Base-by-base conservation (phyloP, 2,329 filamentous ascomycete species). In the Thermoascus crustaceus region DNA sequence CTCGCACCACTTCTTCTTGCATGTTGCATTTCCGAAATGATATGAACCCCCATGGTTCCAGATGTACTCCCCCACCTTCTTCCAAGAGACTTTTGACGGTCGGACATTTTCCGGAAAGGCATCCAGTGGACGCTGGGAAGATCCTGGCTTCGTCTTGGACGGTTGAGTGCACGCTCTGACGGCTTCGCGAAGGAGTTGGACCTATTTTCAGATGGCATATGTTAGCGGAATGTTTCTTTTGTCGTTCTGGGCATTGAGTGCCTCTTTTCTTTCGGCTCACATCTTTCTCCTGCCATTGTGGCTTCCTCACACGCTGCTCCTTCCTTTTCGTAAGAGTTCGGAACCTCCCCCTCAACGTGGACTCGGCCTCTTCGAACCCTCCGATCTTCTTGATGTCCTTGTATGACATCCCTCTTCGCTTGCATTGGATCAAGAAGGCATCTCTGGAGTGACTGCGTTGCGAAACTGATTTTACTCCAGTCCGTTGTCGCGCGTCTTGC, bases 1-100 rank as follows among this genome's bases (percentile, higher is more conserved):
- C 50, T 76, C 68, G 10, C 63, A 54, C 69, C 73, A 80, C 58
- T 76, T 78, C 58, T 73, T 76, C 54, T 77, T 76, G 47, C 73
- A 77, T 0, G 76, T 78, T 2, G 73, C 68, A 45, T 75, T 72
- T 2, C 74, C 75, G 47, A 78, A 80, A 21, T 64, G 63, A 48
- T 80, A 80, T 2, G 68, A 69, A 5, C 73, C 74, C 2, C 73
- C 72, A 29, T 70, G 52, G 3, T 55, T 47, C 42, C 50, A 54
- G 37, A 80, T 76, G 42, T 68, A 71, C 20, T 73, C 66, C 1
- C 68, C 66, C 14, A 79, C 67, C 37, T 66, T 67, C 58, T 76
- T 76, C 76, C 76, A 80, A 1, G 72, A 69, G 2, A 78, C 59
- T 49, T 71, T 75, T 1, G 56, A 57, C 1, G 50, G 41, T 17